Base-by-base conservation (phyloP, 2,329 filamentous ascomycete species). In the Fusarium metavorans region DNA sequence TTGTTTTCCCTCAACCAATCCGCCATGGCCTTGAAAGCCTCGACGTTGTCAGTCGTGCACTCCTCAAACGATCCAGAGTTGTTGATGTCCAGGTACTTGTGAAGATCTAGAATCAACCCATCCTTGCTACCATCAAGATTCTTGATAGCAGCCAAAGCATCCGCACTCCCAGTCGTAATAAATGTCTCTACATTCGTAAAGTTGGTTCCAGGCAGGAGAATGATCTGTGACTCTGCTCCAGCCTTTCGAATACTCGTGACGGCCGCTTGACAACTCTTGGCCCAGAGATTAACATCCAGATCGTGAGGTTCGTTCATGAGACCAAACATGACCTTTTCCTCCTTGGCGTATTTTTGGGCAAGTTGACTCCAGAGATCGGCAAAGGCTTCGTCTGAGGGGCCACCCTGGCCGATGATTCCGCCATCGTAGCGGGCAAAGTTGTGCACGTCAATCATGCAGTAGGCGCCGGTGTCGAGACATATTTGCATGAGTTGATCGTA, bases 261-360 rank as follows among this genome's bases (percentile, higher is more conserved):
- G 18, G 85, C 90, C 14, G 85, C 85, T 78, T 93, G 92, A 70
- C 89, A 88, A 0, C 89, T 90, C 6, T 85, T 80, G 1, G 88
- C 90, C 92, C 92, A 93, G 1, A 82, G 80, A 30, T 78, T 80
- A 73, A 92, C 84, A 76, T 91, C 87, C 65, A 89, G 81, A 62
- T 90, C 88, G 79, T 92, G 90, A 8, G 92, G 91, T 82, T 92
- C 92, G 82, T 93, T 94, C 91, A 93, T 93, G 52, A 93, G 79
- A 16, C 90, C 91, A 73, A 93, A 93, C 82, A 69, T 88, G 80
- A 60, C 86, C 85, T 30, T 89, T 41, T 85, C 79, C 59, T 90
- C 82, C 7, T 85, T 85, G 0, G 84, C 87, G 80, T 93, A 93
- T 78, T 90, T 89, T 1, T 82, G 84, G 10, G 92, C 91, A 6